Base-by-base conservation (phyloP, 805 yeast species). In the Sugiyamaella americana region DNA sequence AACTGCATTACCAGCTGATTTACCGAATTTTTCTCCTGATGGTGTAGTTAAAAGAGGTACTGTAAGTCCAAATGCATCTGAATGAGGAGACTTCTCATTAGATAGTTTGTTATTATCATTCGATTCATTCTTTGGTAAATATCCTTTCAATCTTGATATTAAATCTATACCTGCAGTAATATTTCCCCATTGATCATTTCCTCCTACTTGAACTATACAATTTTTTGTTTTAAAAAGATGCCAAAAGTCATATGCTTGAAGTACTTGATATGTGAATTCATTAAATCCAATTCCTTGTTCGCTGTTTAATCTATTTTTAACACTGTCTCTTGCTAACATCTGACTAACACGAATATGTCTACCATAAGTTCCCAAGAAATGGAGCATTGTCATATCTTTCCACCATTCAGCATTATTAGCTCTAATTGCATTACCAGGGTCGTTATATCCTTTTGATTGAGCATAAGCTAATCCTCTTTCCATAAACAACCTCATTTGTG, bases 111-210 rank as follows among this genome's bases (percentile, higher is more conserved):
- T 46, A 36, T 45, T 37, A 44, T 51, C 24, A 21, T 35, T 35
- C 13, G 18, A 17, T 16, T 35, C 21, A 16, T 35, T 35, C 38
- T 35, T 24, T 50, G 5, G 24, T 16, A 54, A 44, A 46, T 55
- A 55, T 51, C 63, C 50, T 56, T 55, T 63, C 22, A 85, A 61
- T 51, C 95, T 69, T 1, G 82, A 71, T 35, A 89, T 87, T 48
- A 93, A 71, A 58, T 93, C 98, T 35, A 86, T 76, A 0, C 98
- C 98, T 0, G 98, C 97, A 1, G 95, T 87, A 49, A 93, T 93
- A 58, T 93, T 93, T 1, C 98, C 98, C 88, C 96, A 93, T 65
- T 93, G 98, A 62, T 93, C 98, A 60, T 85, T 88, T 4, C 98
- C 98, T 20, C 98, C 98, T 5, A 70, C 80, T 67, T 93, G 98